A percentile compares a stretch with the other conserved stretches of the same genome.
phyloP scores from a whole-genome alignment of 2,329 filamentous ascomycete genomes.

The Exophiala lecanii-corni region DNA sequence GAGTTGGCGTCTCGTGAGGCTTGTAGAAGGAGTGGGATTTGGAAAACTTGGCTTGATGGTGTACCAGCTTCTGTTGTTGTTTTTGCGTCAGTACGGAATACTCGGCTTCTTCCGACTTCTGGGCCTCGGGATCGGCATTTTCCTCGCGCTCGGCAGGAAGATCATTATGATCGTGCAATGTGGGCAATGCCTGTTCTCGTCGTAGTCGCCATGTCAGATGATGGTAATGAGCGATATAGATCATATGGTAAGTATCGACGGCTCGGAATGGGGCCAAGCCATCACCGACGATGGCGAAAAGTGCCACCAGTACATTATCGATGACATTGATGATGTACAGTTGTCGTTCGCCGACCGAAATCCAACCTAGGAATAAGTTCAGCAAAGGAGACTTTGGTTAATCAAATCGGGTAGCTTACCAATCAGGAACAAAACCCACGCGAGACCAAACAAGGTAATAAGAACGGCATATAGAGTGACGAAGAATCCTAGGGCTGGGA shows the following conservation, averaged over 20 bases:
- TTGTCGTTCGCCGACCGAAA: constrained; percentile 71
- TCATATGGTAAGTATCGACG: constrained; percentile 84
- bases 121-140: constrained; percentile 42
- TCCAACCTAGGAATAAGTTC: constrained; percentile 54
- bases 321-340: constrained; percentile 66
- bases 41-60: constrained; percentile 75
- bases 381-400: neutral
- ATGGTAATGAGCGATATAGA: constrained; percentile 71
- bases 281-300: constrained; percentile 67
- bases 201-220: constrained; percentile 62
- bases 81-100: constrained; percentile 33
- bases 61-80: constrained; percentile 65
- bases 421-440: constrained; percentile 88
- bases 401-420: constrained; percentile 40
- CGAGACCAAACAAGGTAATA: constrained; percentile 78
- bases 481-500: constrained; percentile 67
- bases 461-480: constrained; percentile 78
- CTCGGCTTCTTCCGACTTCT: constrained; percentile 28
- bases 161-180: constrained; percentile 65
- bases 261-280: constrained; percentile 69
- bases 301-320: constrained; percentile 65
- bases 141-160: constrained; percentile 48
- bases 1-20: constrained; percentile 77
- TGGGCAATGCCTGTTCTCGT: constrained; percentile 57
- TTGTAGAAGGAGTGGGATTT: constrained; percentile 87